phyloP scores from a whole-genome alignment of 805 yeast species.

The Barnettozyma pratensis region DNA sequence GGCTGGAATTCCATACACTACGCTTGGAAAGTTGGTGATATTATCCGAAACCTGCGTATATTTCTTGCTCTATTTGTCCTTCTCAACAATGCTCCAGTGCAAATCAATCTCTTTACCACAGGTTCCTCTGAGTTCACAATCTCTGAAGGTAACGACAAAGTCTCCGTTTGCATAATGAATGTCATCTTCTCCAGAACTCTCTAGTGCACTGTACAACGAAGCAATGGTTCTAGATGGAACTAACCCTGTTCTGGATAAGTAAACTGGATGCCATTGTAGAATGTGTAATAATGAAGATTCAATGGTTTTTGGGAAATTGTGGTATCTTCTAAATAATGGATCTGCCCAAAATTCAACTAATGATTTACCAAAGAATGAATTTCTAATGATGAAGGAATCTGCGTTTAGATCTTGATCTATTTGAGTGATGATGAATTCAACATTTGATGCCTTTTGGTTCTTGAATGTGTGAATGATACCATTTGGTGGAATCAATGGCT shows the following conservation, averaged over 20 bases:
- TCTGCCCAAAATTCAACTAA: conserved; percentile 80
- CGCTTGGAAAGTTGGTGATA: no score
- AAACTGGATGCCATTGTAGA: conserved; percentile 90
- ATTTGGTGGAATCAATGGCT: conserved; percentile 66
- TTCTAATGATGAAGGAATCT: conserved; percentile 65
- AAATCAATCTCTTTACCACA: conserved; percentile 47
- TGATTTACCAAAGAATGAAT: conserved; percentile 59
- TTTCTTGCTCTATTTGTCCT: background rate
- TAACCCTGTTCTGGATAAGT: conserved; percentile 66
- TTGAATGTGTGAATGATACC: conserved; percentile 67
- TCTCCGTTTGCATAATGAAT: conserved; percentile 58
- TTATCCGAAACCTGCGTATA: background rate
- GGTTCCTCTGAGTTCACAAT: conserved; percentile 43
- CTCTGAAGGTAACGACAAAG: conserved; percentile 57
- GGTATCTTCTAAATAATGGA: conserved; percentile 60
- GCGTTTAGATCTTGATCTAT: conserved; percentile 58
- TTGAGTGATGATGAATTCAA: conserved; percentile 66
- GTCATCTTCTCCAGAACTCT: conserved; percentile 38
- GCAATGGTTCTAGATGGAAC: conserved; percentile 60
- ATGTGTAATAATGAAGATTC: conserved; percentile 78
- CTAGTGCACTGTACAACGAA: conserved; percentile 36
- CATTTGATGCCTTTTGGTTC: conserved; percentile 47
- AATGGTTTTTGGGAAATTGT: conserved; percentile 50
- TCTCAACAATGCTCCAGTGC: conserved; percentile 26
- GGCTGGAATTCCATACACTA: background rate